Evolutionary conservation across 441 rosid species (phyloP).

Genomic region (Aleurites moluccanus): DNA sequence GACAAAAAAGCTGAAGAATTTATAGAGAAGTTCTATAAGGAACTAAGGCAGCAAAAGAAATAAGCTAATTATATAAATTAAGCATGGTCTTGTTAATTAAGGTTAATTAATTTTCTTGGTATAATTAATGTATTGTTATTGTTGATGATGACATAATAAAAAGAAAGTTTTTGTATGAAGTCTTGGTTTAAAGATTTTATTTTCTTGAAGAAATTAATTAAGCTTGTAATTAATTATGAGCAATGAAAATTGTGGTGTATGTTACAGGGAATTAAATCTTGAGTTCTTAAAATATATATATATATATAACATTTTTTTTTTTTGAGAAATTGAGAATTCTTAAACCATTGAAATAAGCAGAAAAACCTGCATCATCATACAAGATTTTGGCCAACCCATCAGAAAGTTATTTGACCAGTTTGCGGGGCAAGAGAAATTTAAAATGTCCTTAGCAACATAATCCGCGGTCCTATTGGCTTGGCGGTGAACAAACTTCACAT

Average conservation of each 20-base stretch:
- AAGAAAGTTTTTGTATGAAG: not conserved
- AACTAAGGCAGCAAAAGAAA: conserved; percentile 50
- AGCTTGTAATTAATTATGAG: not conserved
- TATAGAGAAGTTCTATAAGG: conserved; percentile 62
- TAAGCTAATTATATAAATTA: conserved; percentile 3
- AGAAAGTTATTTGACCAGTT: too few species aligned
- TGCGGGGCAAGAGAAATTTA: too few species aligned
- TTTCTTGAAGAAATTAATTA: conserved; percentile 2
- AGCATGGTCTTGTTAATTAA: conserved; percentile 5
- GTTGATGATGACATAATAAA: not conserved
- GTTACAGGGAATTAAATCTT: conserved; percentile 11
- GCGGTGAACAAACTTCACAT: too few species aligned
- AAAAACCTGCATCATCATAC: too few species aligned
- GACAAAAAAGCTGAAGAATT: conserved; percentile 84
- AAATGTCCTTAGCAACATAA: too few species aligned
- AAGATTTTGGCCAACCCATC: too few species aligned
- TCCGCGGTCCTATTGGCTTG: too few species aligned
- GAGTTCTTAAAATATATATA: not conserved
- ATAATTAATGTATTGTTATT: conserved; percentile 11
- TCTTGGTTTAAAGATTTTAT: not conserved
- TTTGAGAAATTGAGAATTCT: too few species aligned
- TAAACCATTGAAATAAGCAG: too few species aligned
- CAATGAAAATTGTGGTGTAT: conserved; percentile 7
- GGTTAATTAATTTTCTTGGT: not conserved
- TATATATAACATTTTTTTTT: too few species aligned